Evolutionary conservation across 768 basidiomycete species (phyloP).

Genomic region (Leccinum fibrillosum): DNA sequence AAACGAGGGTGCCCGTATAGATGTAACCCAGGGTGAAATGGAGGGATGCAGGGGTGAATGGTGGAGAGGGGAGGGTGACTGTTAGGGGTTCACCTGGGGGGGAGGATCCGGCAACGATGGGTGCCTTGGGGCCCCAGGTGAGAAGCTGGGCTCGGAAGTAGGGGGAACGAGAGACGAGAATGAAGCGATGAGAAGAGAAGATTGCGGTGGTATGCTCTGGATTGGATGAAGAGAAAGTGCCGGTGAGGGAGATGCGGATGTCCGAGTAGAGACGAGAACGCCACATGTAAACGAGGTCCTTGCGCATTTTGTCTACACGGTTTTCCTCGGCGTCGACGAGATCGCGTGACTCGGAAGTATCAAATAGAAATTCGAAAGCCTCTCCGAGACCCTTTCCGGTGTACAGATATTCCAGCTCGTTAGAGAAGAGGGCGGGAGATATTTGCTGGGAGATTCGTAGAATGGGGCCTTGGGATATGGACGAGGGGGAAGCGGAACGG

Average conservation of each 20-base stretch:
- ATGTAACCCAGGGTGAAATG: conserved; percentile 94
- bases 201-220: conserved; percentile 74
- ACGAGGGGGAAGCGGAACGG: conserved; percentile 44
- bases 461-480: conserved; percentile 40
- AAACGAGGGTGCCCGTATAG: conserved; percentile 91
- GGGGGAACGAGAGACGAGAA: conserved; percentile 82
- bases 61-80: conserved; percentile 80
- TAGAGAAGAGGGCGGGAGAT: conserved; percentile 79
- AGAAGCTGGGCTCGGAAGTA: conserved; percentile 86
- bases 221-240: conserved; percentile 59
- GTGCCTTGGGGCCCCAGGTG: conserved; percentile 49
- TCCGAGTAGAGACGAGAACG: conserved; percentile 91
- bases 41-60: conserved; percentile 91
- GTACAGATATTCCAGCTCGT: conserved; percentile 93
- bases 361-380: conserved; percentile 85
- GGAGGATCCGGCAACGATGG: conserved; percentile 26
- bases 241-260: conserved; percentile 75
- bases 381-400: conserved; percentile 88
- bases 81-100: conserved; percentile 46
- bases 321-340: conserved; percentile 49
- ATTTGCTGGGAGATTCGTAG: conserved; percentile 65
- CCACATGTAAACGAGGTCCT: conserved; percentile 98
- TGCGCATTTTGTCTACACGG: conserved; percentile 81
- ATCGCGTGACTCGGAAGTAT: conserved; percentile 43
- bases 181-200: conserved; percentile 91